Base-by-base conservation (phyloP, 176 grass and related monocot species). In the Lolium perenne region DNA sequence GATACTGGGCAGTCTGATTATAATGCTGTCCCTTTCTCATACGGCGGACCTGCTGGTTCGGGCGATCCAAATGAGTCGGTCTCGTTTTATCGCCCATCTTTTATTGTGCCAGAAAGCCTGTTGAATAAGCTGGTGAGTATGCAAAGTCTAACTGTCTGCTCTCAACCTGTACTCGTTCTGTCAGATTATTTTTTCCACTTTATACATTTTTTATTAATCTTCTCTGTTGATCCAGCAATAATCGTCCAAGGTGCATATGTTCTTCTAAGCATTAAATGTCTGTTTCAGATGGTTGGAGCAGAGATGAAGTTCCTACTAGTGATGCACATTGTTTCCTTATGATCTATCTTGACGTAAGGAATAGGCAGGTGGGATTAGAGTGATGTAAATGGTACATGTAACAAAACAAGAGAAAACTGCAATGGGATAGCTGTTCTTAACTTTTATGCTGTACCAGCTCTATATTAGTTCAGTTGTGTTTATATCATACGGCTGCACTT, bases 231-330 rank as follows among this genome's bases (percentile, higher is more conserved):
- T 83, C 84, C 86, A 92, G 80, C 86, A 80, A 89, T 91, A 87
- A 86, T 89, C 89, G 35, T 83, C 66, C 86, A 92, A 91, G 88
- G 88, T 89, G 88, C 86, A 89, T 93, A 65, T 92, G 86, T 95
- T 92, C 88, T 91, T 95, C 91, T 92, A 92, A 92, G 86, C 88
- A 86, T 95, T 89, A 91, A 88, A 89, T 95, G 88, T 86, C 77
- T 92, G 49, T 94, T 94, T 95, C 97, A 98, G 93, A 95, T 95
- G 92, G 90, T 91, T 94, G 97, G 90, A 92, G 97, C 94, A 94
- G 94, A 94, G 97, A 94, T 94, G 94, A 95, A 91, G 97, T 95
- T 91, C 86, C 81, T 95, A 90, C 93, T 95, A 95, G 56, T 88
- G 88, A 92, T 95, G 86, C 83, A 87, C 83, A 85, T 78, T 92